Evolutionary conservation across 352 stramenopile genomes (phyloP).

Genomic region (Pythium guiyangense): DNA sequence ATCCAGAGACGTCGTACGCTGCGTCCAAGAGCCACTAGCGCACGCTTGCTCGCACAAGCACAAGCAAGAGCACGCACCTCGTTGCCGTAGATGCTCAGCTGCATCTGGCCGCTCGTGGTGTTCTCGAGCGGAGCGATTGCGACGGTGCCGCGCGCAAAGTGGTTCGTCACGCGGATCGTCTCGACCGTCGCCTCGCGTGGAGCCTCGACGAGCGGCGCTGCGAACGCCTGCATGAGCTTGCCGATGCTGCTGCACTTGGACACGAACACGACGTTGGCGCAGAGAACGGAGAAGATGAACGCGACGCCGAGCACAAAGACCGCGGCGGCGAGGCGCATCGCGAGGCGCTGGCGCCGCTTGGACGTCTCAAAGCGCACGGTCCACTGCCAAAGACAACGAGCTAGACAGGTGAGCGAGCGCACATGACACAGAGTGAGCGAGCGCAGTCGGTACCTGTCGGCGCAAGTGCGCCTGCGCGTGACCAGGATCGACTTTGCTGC

Average conservation of each 20-base stretch:
- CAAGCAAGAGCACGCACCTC: conserved; percentile 18
- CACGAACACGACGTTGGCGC: conserved; percentile 60
- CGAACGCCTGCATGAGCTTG: conserved; percentile 36
- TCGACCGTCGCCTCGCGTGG: conserved; percentile 8
- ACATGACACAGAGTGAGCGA: too few species aligned
- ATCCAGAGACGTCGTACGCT: too few species aligned
- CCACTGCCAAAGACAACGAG: conserved; percentile 31
- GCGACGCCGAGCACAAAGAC: conserved; percentile 40
- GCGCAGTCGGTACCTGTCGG: conserved; percentile 8
- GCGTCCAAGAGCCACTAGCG: too few species aligned
- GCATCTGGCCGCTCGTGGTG: conserved; percentile 21
- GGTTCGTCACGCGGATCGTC: conserved; percentile 28
- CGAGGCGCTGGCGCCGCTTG: conserved; percentile 56
- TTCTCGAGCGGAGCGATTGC: conserved; percentile 14
- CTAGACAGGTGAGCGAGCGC: too few species aligned
- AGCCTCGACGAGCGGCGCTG: conserved; percentile 30
- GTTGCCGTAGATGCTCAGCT: conserved; percentile 40
- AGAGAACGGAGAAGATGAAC: conserved; percentile 54
- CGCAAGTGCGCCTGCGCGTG: conserved; percentile 8
- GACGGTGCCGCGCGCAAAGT: conserved; percentile 39
- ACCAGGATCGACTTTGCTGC: conserved; percentile 2
- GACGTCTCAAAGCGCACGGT: conserved; percentile 50
- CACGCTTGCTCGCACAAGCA: not conserved
- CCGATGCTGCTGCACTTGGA: conserved; percentile 67
- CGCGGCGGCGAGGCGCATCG: conserved; percentile 47